A percentile compares a stretch with the other conserved stretches of the same genome.
These are phyloP conservation scores for Cytospora paraplurivora DNA, from an alignment of 2,329 filamentous ascomycete genomes.

Conservation along the genomic window DNA sequence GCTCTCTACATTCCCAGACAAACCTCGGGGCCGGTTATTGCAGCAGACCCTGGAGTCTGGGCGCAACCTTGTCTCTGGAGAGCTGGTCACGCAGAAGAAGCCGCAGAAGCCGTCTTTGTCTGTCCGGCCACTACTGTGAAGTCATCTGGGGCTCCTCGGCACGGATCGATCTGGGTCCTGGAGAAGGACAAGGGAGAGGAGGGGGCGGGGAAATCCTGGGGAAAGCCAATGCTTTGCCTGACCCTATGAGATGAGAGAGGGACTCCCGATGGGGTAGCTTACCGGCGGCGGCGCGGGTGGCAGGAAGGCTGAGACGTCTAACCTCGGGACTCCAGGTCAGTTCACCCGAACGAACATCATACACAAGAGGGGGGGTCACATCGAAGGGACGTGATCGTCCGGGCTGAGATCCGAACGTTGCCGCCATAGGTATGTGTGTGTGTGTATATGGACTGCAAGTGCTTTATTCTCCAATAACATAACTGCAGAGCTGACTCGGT, in stretches of 20 bases:
- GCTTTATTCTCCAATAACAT: background rate
- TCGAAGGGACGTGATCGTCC: background rate
- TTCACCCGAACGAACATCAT: background rate
- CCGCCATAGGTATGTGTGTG: constrained; percentile 3
- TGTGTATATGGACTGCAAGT: background rate
- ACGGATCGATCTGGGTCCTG: constrained; percentile 5
- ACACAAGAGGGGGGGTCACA: background rate
- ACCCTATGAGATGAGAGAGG: background rate
- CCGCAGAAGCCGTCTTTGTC: background rate
- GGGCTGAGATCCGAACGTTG: constrained; percentile 10
- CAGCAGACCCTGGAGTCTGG: constrained; percentile 23
- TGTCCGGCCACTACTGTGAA: constrained; percentile 3
- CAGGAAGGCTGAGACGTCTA: constrained; percentile 16
- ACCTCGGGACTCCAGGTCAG: constrained; percentile 21
- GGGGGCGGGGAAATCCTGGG: constrained; percentile 17
- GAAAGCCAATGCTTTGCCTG: background rate
- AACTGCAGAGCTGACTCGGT: background rate
- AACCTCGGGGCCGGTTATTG: background rate
- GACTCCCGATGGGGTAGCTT: background rate
- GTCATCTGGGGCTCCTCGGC: constrained; percentile 8
- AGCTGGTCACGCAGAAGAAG: constrained; percentile 7
- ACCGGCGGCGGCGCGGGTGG: constrained; percentile 11
- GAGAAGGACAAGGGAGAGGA: background rate
- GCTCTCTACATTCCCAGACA: background rate
- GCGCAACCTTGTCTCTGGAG: constrained; percentile 2